Percentiles rank a stretch among this genome's conserved stretches.
phyloP scores from a whole-genome alignment of 2,329 filamentous ascomycete genomes.

The Gaeumannomyces tritici region DNA sequence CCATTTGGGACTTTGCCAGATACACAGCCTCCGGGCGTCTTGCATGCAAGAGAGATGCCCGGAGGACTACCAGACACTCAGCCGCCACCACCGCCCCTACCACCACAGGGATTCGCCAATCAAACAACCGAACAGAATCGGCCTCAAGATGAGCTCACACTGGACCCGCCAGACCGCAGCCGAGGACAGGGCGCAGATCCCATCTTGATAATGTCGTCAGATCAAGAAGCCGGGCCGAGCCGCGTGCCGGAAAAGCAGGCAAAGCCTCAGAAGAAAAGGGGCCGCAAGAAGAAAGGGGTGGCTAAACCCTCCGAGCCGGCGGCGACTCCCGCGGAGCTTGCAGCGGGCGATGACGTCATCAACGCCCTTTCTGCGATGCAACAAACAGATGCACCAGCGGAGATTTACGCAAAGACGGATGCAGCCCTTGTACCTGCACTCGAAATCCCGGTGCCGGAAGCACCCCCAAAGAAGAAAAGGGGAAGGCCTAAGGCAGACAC shows the following conservation, averaged over 20 bases:
- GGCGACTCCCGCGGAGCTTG: neutral
- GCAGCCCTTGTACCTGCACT: neutral
- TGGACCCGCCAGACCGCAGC: neutral
- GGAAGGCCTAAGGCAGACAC: conserved; percentile 27
- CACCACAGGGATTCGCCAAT: neutral
- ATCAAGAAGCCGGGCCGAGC: neutral
- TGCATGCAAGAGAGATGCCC: too few species aligned
- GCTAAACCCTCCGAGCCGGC: neutral
- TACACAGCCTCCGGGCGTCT: neutral
- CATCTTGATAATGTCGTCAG: conserved; percentile 5
- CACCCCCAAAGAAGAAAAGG: conserved; percentile 13
- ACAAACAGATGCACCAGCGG: neutral
- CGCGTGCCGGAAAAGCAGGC: neutral
- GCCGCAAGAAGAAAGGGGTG: conserved; percentile 17
- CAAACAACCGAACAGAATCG: neutral
- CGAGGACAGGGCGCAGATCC: neutral
- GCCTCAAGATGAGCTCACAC: neutral
- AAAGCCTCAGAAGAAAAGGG: conserved; percentile 16
- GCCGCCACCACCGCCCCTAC: neutral
- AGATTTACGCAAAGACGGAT: neutral
- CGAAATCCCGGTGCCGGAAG: neutral
- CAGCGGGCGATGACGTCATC: neutral
- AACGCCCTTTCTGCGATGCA: too few species aligned
- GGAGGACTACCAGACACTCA: neutral
- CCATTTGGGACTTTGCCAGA: neutral